These are phyloP conservation scores for Fusarium sp. DNA, from an alignment of 2,329 filamentous ascomycete genomes.

Conservation along the genomic window DNA sequence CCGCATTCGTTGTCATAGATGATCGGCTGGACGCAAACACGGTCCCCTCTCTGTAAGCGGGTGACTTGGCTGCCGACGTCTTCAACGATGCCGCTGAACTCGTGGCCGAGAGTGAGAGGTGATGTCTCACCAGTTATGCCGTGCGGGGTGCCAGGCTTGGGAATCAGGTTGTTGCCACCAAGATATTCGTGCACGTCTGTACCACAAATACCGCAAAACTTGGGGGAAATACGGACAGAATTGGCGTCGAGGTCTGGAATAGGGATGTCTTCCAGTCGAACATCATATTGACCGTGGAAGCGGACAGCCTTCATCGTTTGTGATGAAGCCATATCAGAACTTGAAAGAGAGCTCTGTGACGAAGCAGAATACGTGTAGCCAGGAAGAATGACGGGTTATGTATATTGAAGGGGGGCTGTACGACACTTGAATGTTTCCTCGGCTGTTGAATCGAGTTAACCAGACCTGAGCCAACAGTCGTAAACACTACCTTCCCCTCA, in stretches of 20 bases:
- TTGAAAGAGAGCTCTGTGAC: background rate
- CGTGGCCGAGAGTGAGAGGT: constrained; percentile 14
- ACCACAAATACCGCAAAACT: constrained; percentile 19
- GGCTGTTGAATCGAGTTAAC: too few relatives aligned
- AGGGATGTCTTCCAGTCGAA: constrained; percentile 7
- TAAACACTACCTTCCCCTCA: constrained; percentile 13
- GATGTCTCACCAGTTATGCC: constrained; percentile 18
- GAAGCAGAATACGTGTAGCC: too few relatives aligned
- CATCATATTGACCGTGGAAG: constrained; percentile 12
- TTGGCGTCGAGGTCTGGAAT: background rate
- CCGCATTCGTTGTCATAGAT: constrained; percentile 20
- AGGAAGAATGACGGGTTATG: background rate
- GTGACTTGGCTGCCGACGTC: constrained; percentile 21
- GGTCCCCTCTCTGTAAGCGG: constrained; percentile 6
- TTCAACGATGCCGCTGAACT: constrained; percentile 18
- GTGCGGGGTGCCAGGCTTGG: constrained; percentile 23
- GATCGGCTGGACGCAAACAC: constrained; percentile 19
- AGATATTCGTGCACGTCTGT: constrained; percentile 24
- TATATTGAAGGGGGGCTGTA: background rate
- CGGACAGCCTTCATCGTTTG: constrained; percentile 15
- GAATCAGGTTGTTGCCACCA: constrained; percentile 22
- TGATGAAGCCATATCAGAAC: background rate
- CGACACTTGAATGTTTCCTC: too few relatives aligned
- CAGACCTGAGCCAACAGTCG: too few relatives aligned
- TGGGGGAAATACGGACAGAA: constrained; percentile 5